Evolutionary conservation across 2,329 filamentous ascomycete species (phyloP).

Genomic region (Alternaria ethzedia): DNA sequence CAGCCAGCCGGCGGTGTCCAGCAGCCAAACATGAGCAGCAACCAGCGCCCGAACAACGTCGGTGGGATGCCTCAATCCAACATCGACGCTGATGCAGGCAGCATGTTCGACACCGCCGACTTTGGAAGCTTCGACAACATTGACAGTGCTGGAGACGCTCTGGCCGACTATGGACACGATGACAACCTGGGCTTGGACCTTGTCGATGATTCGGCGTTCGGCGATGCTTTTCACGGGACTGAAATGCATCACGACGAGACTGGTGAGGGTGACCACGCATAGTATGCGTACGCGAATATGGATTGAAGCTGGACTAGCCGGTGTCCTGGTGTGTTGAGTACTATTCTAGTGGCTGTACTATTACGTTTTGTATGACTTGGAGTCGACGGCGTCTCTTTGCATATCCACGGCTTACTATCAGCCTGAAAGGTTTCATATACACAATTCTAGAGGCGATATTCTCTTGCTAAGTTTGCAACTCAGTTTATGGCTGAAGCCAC

Average conservation of each 20-base stretch:
- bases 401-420: background rate
- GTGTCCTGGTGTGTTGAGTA: background rate
- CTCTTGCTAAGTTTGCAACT: background rate
- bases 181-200: conserved; percentile 47
- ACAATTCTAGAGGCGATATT: background rate
- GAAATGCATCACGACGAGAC: conserved; percentile 43
- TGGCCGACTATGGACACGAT: conserved; percentile 48
- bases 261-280: conserved; percentile 37
- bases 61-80: conserved; percentile 26
- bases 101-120: conserved; percentile 48
- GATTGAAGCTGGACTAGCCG: background rate
- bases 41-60: conserved; percentile 22
- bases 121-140: conserved; percentile 48
- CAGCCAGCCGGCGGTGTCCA: conserved; percentile 22
- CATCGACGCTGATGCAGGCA: conserved; percentile 39
- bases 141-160: conserved; percentile 49
- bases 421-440: background rate
- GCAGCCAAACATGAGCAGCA: conserved; percentile 24
- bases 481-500: background rate
- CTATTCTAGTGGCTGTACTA: conserved; percentile 5
- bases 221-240: conserved; percentile 50
- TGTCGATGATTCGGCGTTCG: conserved; percentile 49
- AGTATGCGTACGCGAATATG: conserved; percentile 8
- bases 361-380: conserved; percentile 6
- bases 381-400: background rate